Evolutionary conservation across 2,329 filamentous ascomycete genomes (phyloP).

Genomic region (Beauveria sp.): DNA sequence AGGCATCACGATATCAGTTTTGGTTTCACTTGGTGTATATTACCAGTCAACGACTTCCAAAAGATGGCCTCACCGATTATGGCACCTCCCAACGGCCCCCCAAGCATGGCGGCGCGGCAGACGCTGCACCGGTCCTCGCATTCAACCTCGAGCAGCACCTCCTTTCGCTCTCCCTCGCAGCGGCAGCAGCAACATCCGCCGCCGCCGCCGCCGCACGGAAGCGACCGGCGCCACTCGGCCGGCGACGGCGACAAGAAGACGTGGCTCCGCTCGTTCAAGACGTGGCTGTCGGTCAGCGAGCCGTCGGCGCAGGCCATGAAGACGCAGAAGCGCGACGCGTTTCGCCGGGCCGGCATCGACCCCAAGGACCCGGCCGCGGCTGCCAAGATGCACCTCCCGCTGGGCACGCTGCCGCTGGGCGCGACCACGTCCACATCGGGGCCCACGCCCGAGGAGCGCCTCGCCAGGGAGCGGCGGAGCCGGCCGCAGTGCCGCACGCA

Average conservation of each 20-base stretch:
- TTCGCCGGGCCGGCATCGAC: conserved; percentile 35
- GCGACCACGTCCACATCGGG: conserved; percentile 39
- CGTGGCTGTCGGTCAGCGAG: conserved; percentile 41
- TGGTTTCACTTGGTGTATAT: not conserved
- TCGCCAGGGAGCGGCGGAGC: conserved; percentile 27
- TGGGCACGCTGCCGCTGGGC: conserved; percentile 35
- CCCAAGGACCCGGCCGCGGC: conserved; percentile 35
- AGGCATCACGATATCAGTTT: not conserved
- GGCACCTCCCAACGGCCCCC: not conserved
- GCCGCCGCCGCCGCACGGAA: not conserved
- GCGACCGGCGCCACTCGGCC: not conserved
- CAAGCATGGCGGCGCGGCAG: not conserved
- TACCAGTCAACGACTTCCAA: no score
- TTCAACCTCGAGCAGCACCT: not conserved
- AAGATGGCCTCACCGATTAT: not conserved
- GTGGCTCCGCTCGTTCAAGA: conserved; percentile 38
- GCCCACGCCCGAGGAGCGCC: conserved; percentile 37
- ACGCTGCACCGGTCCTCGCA: not conserved
- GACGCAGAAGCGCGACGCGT: conserved; percentile 35
- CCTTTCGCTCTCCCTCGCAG: not conserved
- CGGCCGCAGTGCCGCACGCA: conserved; percentile 18
- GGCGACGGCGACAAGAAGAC: conserved; percentile 16
- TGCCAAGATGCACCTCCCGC: conserved; percentile 38
- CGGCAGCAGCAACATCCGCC: not conserved
- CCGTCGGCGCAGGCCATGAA: conserved; percentile 42